Percentiles rank a stretch among this genome's conserved stretches.
Conservation (phyloP, 1,139 yeast genomes). For the Magnusiomyces sp. region DNA sequence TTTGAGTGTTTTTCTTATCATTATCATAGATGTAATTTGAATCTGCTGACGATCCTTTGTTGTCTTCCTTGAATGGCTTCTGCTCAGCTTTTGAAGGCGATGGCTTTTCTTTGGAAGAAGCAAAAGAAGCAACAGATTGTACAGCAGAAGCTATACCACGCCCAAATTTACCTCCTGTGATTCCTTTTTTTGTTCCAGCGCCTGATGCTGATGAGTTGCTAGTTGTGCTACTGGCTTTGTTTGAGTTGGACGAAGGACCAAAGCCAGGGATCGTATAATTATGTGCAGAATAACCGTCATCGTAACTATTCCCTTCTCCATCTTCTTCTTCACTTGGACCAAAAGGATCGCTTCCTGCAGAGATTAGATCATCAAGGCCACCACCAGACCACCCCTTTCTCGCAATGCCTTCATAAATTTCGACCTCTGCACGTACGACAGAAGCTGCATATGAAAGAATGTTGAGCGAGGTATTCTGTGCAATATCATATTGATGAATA, state of each 20-base stretch:
- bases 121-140: neutral
- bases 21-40: neutral
- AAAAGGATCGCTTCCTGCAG: conserved; percentile 38
- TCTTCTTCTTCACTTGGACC: conserved; percentile 24
- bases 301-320: conserved; percentile 30
- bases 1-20: neutral
- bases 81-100: neutral
- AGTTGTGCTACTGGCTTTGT: neutral
- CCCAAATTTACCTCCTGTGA: neutral
- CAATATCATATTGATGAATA: conserved; percentile 47
- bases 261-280: neutral
- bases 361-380: conserved; percentile 59
- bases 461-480: conserved; percentile 49
- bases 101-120: neutral
- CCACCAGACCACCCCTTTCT: conserved; percentile 84
- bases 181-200: neutral
- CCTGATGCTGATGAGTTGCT: neutral
- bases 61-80: neutral
- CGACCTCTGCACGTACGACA: conserved; percentile 68
- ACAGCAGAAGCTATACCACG: neutral
- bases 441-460: conserved; percentile 53
- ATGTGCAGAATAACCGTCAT: conserved; percentile 14
- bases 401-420: conserved; percentile 72
- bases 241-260: neutral
- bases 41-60: neutral